Evolutionary conservation across 2,329 filamentous ascomycete genomes (phyloP).

Genomic region (Juglanconis oblonga): DNA sequence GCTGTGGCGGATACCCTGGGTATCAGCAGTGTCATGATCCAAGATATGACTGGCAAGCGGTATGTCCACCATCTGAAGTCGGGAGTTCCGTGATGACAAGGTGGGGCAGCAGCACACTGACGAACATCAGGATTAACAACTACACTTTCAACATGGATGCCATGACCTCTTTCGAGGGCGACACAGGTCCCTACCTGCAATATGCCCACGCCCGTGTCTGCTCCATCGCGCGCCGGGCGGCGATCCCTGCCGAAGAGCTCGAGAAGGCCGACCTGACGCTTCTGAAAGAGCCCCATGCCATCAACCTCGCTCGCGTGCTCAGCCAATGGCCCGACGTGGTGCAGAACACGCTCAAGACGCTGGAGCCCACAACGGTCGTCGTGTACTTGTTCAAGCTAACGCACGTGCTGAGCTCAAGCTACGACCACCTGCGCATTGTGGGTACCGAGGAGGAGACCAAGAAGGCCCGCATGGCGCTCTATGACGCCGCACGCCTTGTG

Average conservation of each 20-base stretch:
- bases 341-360: slow-evolving; percentile 77
- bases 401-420: slow-evolving; percentile 74
- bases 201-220: slow-evolving; percentile 74
- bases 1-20: slow-evolving; percentile 83
- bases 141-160: slow-evolving; percentile 75
- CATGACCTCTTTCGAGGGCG: slow-evolving; percentile 82
- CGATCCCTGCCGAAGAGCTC: slow-evolving; percentile 55
- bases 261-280: slow-evolving; percentile 63
- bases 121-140: slow-evolving; percentile 52
- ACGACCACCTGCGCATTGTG: slow-evolving; percentile 80
- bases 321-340: slow-evolving; percentile 84
- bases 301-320: slow-evolving; percentile 72
- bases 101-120: slow-evolving; percentile 17
- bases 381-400: slow-evolving; percentile 83
- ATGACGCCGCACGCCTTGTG: slow-evolving; percentile 71
- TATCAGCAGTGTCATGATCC: slow-evolving; percentile 94
- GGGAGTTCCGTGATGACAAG: neutral
- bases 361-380: slow-evolving; percentile 58
- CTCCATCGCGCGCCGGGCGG: slow-evolving; percentile 59
- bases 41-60: slow-evolving; percentile 96
- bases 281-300: slow-evolving; percentile 68
- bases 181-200: slow-evolving; percentile 82
- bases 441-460: slow-evolving; percentile 72
- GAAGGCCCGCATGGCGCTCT: slow-evolving; percentile 72
- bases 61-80: slow-evolving; percentile 33